Percentiles rank a stretch among this genome's conserved stretches.
Evolutionary conservation across 371 early-diverging fungal genomes (phyloP).

Genomic region (Mortierella sp.): DNA sequence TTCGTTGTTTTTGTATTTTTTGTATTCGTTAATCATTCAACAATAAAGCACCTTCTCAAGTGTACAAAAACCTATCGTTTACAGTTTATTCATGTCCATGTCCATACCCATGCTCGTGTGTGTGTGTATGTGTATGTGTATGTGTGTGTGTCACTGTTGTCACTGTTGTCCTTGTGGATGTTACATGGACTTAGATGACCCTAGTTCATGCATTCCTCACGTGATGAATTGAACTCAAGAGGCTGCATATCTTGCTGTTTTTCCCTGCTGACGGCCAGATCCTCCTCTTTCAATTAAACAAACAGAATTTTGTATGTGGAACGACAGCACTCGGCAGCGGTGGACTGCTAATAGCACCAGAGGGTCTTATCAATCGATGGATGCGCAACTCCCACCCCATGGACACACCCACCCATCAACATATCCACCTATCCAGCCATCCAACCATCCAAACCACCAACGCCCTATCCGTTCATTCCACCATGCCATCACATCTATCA

Average conservation of each 20-base stretch:
- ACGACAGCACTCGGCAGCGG: constrained; percentile 10
- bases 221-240: neutral
- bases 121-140: too few relatives aligned
- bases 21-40: constrained; percentile 5
- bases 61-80: neutral
- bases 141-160: too few relatives aligned
- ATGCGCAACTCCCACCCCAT: neutral
- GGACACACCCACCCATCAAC: neutral
- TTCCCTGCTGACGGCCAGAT: constrained; percentile 15
- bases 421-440: neutral
- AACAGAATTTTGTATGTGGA: constrained; percentile 35
- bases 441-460: neutral
- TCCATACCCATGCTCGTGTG: too few relatives aligned
- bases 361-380: constrained; percentile 8
- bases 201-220: neutral
- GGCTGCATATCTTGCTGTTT: neutral
- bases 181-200: too few relatives aligned
- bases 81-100: too few relatives aligned
- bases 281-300: constrained; percentile 43
- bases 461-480: neutral
- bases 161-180: too few relatives aligned
- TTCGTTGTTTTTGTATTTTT: constrained; percentile 8
- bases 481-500: neutral
- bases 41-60: neutral
- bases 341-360: constrained; percentile 4